phyloP scores from a whole-genome alignment of 2,329 filamentous ascomycete genomes.

The Onygenales sp. region DNA sequence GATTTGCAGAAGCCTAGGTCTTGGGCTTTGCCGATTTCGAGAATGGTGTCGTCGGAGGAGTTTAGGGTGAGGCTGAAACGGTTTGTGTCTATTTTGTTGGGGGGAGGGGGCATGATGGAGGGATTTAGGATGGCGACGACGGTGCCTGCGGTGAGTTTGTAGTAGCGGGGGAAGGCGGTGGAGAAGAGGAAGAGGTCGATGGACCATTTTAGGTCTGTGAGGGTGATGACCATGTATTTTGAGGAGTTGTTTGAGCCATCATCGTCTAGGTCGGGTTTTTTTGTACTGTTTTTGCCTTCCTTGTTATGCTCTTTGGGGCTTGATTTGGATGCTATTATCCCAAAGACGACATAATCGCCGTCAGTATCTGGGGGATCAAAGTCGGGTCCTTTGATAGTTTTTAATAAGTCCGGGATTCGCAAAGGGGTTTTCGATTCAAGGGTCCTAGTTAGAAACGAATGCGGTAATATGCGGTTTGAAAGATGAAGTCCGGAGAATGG shows the following conservation, averaged over 20 bases:
- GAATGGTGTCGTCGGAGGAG: slow-evolving; percentile 75
- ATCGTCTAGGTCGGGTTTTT: slow-evolving; percentile 37
- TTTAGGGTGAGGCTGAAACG: slow-evolving; percentile 78
- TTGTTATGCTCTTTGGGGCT: slow-evolving; percentile 58
- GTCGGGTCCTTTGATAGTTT: slow-evolving; percentile 69
- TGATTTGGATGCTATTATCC: slow-evolving; percentile 80
- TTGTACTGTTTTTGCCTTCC: slow-evolving; percentile 28
- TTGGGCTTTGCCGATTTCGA: slow-evolving; percentile 76
- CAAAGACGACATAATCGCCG: slow-evolving; percentile 82
- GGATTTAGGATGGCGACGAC: slow-evolving; percentile 89
- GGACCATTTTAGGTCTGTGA: slow-evolving; percentile 85
- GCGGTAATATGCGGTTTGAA: slow-evolving; percentile 71
- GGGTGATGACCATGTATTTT: slow-evolving; percentile 86
- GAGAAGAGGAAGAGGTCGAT: slow-evolving; percentile 89
- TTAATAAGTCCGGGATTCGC: slow-evolving; percentile 69
- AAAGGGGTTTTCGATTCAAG: slow-evolving; percentile 69
- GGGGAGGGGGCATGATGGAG: slow-evolving; percentile 76
- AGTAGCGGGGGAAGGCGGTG: slow-evolving; percentile 82
- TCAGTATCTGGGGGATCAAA: slow-evolving; percentile 76
- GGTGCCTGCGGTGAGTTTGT: slow-evolving; percentile 87
- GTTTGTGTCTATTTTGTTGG: slow-evolving; percentile 64
- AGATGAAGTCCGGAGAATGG: slow-evolving; percentile 79
- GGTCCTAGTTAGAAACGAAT: slow-evolving; percentile 68
- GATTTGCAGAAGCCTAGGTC: slow-evolving; percentile 86
- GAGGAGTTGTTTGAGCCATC: slow-evolving; percentile 47